Evolutionary conservation across 2,329 filamentous ascomycete species (phyloP), one percentile per base, ranked within the genome.

Genomic region (Fusarium sp.): DNA sequence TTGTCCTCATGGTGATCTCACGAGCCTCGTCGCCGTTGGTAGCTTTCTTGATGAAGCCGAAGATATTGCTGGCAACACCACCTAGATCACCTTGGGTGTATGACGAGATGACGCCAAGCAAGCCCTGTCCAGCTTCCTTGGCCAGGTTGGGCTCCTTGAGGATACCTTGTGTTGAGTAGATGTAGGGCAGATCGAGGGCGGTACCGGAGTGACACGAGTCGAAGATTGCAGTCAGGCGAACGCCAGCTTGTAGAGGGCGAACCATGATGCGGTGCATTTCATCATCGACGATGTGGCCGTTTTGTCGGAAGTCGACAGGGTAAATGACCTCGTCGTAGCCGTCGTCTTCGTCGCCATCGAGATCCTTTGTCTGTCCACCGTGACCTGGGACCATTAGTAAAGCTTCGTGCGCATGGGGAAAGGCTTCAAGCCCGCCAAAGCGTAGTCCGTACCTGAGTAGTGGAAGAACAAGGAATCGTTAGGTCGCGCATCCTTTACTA

Each of bases 391-490:
- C 72, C 13, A 27, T 69, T 51, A 68, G 63, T 41, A 60, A 60
- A 49, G 53, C n/a, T 41, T 20, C n/a, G 6, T 11, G n/a, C 8
- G 25, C 28, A 27, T 41, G 27, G 30, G 23, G 28, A 16, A 28
- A 32, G 11, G 47, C 48, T 41, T 21, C 23, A 23, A 23, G 37
- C 34, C 40, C 23, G 12, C 10, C 11, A 20, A 34, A 27, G 16
- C 60, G n/a, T 25, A 25, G 10, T 41, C 78, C 88, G 73, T 81
- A 94, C 92, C 94, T 41, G 94, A 97, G 80, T 97, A 98, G 82
- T 98, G 95, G 84, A 98, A 98, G 82, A 98, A 98, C 9, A 98
- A 86, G 7, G 95, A 97, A 78, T 98, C 95, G 78, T 98, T 97
- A 1, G 94, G 92, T 61, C 88, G 88, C 7, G 95, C 94, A 77